phyloP scores from a whole-genome alignment of 2,329 filamentous ascomycete genomes.

The Microthyrium microscopicum region DNA sequence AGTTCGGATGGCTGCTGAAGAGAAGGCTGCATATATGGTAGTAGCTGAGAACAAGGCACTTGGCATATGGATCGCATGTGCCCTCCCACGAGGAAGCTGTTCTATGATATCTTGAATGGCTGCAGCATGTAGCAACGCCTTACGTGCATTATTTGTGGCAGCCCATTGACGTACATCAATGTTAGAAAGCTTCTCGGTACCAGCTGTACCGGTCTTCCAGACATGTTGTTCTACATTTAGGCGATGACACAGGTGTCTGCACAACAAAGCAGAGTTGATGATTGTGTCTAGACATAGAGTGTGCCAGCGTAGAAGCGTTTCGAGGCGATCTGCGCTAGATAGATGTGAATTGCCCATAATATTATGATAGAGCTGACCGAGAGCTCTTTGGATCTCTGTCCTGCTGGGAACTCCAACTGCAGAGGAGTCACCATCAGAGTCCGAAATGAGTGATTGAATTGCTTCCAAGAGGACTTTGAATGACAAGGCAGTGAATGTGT shows the following conservation, averaged over 20 bases:
- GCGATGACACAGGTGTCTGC: slow-evolving; percentile 22
- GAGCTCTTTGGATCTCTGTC: slow-evolving; percentile 22
- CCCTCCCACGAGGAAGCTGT: slow-evolving; percentile 26
- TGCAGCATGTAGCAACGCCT: slow-evolving; percentile 26
- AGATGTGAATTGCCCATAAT: slow-evolving; percentile 22
- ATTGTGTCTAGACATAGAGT: slow-evolving; percentile 27
- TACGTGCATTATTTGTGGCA: slow-evolving; percentile 22
- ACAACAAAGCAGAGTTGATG: slow-evolving; percentile 24
- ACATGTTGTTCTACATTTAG: slow-evolving; percentile 25
- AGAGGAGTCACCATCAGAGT: slow-evolving; percentile 20
- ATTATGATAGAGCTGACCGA: slow-evolving; percentile 24
- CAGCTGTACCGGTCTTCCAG: slow-evolving; percentile 20
- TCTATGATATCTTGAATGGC: slow-evolving; percentile 31
- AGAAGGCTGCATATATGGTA: slow-evolving; percentile 26
- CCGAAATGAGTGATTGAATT: slow-evolving; percentile 26
- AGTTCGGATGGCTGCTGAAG: slow-evolving; percentile 21
- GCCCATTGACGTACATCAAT: slow-evolving; percentile 25
- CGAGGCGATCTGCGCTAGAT: slow-evolving; percentile 21
- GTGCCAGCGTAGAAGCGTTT: slow-evolving; percentile 28
- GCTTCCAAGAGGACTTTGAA: slow-evolving; percentile 26
- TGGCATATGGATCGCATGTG: slow-evolving; percentile 29
- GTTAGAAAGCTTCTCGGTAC: too few species aligned
- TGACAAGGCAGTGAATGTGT: slow-evolving; percentile 18
- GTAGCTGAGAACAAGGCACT: slow-evolving; percentile 27
- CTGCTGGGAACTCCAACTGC: slow-evolving; percentile 25